Percentiles rank a stretch among this genome's conserved stretches.
Conservation (phyloP, 1,284 basidiomycete genomes). For the Rugosomyces carneus region DNA sequence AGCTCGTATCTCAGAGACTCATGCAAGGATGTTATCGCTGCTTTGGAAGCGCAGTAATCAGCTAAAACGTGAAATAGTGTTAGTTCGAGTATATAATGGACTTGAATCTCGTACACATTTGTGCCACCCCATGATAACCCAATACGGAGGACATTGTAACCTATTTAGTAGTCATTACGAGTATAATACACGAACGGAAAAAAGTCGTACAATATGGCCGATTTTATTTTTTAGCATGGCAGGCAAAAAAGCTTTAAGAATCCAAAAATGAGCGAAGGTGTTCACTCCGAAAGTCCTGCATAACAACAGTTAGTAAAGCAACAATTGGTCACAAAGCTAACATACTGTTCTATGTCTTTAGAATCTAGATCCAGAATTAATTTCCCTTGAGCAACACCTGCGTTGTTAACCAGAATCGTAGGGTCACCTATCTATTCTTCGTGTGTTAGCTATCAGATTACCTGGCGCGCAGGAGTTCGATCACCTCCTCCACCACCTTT, state of each 20-base stretch:
- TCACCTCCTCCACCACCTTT: constrained; percentile 69
- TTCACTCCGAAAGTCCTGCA: constrained; percentile 87
- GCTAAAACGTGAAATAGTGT: constrained; percentile 35
- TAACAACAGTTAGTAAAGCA: background rate
- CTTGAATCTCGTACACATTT: constrained; percentile 59
- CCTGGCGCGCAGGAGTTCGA: constrained; percentile 9
- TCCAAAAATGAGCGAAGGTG: constrained; percentile 86
- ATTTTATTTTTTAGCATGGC: constrained; percentile 70
- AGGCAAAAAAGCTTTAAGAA: constrained; percentile 89
- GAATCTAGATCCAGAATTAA: constrained; percentile 73
- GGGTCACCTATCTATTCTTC: constrained; percentile 72
- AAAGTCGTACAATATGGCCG: constrained; percentile 74
- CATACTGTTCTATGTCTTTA: constrained; percentile 77
- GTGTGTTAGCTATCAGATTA: constrained; percentile 2
- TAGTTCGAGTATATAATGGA: constrained; percentile 6
- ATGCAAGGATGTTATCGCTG: constrained; percentile 70
- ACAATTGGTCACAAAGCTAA: constrained; percentile 1
- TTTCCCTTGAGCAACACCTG: constrained; percentile 92
- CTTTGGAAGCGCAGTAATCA: constrained; percentile 88
- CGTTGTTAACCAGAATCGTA: constrained; percentile 92
- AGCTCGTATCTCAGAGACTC: constrained; percentile 82
- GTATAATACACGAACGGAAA: constrained; percentile 2
- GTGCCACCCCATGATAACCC: constrained; percentile 69
- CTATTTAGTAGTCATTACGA: constrained; percentile 28
- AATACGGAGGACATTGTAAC: constrained; percentile 79